A percentile compares a stretch with the other conserved stretches of the same genome.
phyloP scores from a whole-genome alignment of 371 early-diverging fungal species.

The Haplosporangium sp. region DNA sequence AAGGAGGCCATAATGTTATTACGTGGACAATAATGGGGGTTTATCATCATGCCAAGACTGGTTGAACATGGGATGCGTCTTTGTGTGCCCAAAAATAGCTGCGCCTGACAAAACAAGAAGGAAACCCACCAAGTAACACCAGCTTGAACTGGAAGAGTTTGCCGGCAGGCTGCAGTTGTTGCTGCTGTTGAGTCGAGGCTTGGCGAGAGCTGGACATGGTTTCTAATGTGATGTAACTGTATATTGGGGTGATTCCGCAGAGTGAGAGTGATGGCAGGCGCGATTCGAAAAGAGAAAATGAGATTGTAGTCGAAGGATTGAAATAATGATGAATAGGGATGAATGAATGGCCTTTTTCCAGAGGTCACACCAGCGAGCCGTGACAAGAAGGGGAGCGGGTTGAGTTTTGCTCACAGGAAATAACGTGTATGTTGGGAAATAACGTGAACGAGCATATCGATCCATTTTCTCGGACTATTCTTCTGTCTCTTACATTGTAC shows the following conservation, averaged over 20 bases:
- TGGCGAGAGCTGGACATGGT: constrained; percentile 51
- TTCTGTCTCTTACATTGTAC: no score
- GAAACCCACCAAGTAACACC: constrained; percentile 77
- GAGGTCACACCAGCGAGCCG: no score
- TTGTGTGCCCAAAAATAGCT: background rate
- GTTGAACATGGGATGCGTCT: no score
- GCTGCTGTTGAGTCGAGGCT: constrained; percentile 24
- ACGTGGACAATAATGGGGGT: background rate
- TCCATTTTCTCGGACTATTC: no score
- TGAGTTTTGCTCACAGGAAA: no score
- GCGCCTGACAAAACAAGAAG: background rate
- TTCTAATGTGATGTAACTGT: background rate
- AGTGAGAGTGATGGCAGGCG: background rate
- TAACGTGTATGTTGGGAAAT: no score
- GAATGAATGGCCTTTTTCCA: no score
- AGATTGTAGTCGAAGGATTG: background rate
- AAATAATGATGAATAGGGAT: no score
- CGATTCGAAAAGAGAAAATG: background rate
- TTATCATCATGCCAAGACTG: background rate
- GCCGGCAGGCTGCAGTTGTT: constrained; percentile 54
- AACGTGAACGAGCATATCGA: no score
- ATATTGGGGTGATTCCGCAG: background rate
- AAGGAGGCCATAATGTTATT: constrained; percentile 1
- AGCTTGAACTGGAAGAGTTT: constrained; percentile 83
- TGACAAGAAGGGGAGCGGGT: no score